Percentiles rank a stretch among this genome's conserved stretches.
Evolutionary conservation across 2,329 filamentous ascomycete genomes (phyloP).

Genomic region (Drechslerella coelobrocha): DNA sequence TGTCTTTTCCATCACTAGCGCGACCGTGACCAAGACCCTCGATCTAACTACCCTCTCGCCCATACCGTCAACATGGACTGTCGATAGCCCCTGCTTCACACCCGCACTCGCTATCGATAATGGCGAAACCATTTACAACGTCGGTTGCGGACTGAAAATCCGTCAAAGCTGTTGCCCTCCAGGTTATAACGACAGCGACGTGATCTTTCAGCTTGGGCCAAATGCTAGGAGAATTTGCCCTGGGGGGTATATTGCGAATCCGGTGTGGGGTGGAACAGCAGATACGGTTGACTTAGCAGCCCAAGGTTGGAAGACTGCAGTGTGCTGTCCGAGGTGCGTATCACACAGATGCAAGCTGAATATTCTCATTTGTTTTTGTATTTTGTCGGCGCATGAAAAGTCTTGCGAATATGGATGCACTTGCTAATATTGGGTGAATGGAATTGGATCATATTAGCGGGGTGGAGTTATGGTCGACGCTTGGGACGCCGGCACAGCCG

Average conservation of each 20-base stretch:
- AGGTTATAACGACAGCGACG: background rate
- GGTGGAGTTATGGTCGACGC: conserved; percentile 28
- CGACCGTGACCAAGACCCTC: too few species aligned
- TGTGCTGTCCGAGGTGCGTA: conserved; percentile 40
- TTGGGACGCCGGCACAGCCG: conserved; percentile 10
- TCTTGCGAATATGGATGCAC: too few species aligned
- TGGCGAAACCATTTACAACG: conserved; percentile 30
- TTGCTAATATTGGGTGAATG: too few species aligned
- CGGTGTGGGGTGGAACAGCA: conserved; percentile 17
- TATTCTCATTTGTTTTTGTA: background rate
- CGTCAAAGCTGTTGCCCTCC: conserved; percentile 42
- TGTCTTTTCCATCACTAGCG: too few species aligned
- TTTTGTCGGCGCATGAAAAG: too few species aligned
- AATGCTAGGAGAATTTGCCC: conserved; percentile 13
- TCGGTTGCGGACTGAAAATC: conserved; percentile 22
- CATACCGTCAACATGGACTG: conserved; percentile 33
- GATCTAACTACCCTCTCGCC: conserved; percentile 24
- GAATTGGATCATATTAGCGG: conserved; percentile 12
- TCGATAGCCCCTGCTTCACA: conserved; percentile 19
- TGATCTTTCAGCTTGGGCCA: conserved; percentile 13
- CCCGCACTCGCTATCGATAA: conserved; percentile 5
- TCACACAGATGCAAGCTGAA: background rate
- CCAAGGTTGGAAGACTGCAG: conserved; percentile 7
- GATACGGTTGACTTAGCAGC: conserved; percentile 5
- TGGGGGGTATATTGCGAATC: conserved; percentile 22